These are phyloP conservation scores for Fusarium armeniacum DNA, from an alignment of 2,329 filamentous ascomycete species.

Conservation along the genomic window DNA sequence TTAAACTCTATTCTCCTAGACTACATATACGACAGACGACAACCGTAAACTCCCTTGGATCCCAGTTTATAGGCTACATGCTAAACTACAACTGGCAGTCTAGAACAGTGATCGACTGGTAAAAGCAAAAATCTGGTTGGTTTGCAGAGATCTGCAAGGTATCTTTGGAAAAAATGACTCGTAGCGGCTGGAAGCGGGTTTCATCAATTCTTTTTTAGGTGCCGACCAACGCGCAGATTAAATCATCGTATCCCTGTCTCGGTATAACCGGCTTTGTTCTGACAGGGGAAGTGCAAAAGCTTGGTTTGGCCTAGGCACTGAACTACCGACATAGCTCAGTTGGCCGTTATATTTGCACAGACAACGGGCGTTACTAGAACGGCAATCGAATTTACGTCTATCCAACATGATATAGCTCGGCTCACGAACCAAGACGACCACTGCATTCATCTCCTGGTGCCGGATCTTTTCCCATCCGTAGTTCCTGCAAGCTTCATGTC, in stretches of 20 bases:
- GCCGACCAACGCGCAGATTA: slow-evolving; percentile 5
- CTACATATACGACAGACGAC: neutral
- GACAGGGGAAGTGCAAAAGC: neutral
- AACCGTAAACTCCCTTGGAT: neutral
- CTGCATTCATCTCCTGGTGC: neutral
- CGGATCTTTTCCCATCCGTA: slow-evolving; percentile 5
- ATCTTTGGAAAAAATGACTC: slow-evolving; percentile 3
- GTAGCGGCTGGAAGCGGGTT: neutral
- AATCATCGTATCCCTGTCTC: neutral
- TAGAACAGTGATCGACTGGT: neutral
- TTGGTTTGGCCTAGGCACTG: neutral
- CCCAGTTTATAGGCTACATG: neutral
- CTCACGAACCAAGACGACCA: neutral
- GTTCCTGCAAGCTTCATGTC: neutral
- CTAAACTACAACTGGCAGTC: neutral
- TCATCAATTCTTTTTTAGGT: slow-evolving; percentile 2
- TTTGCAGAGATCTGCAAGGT: neutral
- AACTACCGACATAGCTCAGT: neutral
- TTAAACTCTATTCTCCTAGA: slow-evolving; percentile 5
- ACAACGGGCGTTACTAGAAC: slow-evolving; percentile 2
- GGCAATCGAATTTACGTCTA: neutral
- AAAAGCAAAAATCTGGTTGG: neutral
- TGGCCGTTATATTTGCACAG: slow-evolving; percentile 6
- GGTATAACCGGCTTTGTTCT: neutral
- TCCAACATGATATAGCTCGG: neutral